Evolutionary conservation across 805 yeast genomes (phyloP).

Genomic region (Ogataea saltuana): DNA sequence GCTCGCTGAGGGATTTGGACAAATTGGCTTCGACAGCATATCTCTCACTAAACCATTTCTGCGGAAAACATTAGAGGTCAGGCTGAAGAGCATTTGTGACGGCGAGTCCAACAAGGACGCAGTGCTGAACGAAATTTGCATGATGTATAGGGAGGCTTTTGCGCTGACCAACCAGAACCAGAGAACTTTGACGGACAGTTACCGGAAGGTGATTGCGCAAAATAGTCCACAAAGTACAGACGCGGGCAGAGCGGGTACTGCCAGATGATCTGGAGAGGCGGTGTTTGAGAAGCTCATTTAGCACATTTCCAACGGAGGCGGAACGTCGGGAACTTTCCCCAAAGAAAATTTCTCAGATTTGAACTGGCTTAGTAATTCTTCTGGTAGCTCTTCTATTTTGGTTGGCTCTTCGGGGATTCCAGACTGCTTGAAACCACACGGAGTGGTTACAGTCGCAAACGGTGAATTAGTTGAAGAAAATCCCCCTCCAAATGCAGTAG

Average conservation of each 20-base stretch:
- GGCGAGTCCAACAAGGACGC: slow-evolving; percentile 55
- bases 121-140: slow-evolving; percentile 56
- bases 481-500: neutral
- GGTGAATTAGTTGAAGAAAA: slow-evolving; percentile 6
- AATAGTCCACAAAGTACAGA: slow-evolving; percentile 3
- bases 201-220: slow-evolving; percentile 22
- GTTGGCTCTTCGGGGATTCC: slow-evolving; percentile 27
- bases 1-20: slow-evolving; percentile 83
- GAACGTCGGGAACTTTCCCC: slow-evolving; percentile 69
- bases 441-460: neutral
- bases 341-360: slow-evolving; percentile 47
- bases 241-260: slow-evolving; percentile 4
- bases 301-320: slow-evolving; percentile 61
- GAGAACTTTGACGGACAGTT: slow-evolving; percentile 38
- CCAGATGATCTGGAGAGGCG: neutral
- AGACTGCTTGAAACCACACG: slow-evolving; percentile 24
- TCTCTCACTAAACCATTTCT: slow-evolving; percentile 88
- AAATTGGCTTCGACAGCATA: slow-evolving; percentile 66
- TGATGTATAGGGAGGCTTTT: slow-evolving; percentile 63
- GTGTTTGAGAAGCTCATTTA: no score
- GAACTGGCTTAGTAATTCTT: slow-evolving; percentile 48
- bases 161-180: slow-evolving; percentile 46
- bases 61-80: slow-evolving; percentile 71
- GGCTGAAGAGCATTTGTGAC: slow-evolving; percentile 64
- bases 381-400: slow-evolving; percentile 42